Percentiles rank a stretch among this genome's conserved stretches.
These are phyloP conservation scores for Talaromyces proteolyticus DNA, from an alignment of 495 filamentous ascomycete species.

Conservation along the genomic window DNA sequence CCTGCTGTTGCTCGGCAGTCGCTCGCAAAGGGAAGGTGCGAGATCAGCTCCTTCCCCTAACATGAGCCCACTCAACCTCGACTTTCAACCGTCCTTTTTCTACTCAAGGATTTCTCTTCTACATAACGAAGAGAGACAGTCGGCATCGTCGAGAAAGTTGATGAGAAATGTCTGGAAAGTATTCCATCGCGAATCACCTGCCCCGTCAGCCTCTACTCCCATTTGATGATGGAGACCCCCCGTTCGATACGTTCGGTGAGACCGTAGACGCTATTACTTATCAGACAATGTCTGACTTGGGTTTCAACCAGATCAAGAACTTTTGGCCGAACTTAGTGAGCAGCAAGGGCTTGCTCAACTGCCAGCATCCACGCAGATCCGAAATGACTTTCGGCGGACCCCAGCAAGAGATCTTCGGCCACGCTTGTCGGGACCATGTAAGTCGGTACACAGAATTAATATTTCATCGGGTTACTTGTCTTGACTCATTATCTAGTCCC, in stretches of 20 bases:
- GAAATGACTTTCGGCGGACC: not conserved
- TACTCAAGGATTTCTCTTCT: no score
- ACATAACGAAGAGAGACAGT: no score
- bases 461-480: not conserved
- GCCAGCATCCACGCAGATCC: not conserved
- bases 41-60: not conserved
- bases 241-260: constrained; percentile 49
- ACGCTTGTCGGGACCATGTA: constrained; percentile 25
- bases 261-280: no score
- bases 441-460: constrained; percentile 8
- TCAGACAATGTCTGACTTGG: no score
- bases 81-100: no score
- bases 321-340: constrained; percentile 26
- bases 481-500: constrained; percentile 12
- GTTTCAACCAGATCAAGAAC: constrained; percentile 26
- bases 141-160: no score
- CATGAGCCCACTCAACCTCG: no score
- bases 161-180: not conserved
- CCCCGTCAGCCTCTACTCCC: not conserved
- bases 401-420: constrained; percentile 11
- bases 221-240: constrained; percentile 15
- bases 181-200: not conserved
- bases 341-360: not conserved
- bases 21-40: not conserved
- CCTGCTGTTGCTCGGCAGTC: not conserved